Evolutionary conservation across 768 basidiomycete genomes (phyloP).

Genomic region (Phylloporus sp.): DNA sequence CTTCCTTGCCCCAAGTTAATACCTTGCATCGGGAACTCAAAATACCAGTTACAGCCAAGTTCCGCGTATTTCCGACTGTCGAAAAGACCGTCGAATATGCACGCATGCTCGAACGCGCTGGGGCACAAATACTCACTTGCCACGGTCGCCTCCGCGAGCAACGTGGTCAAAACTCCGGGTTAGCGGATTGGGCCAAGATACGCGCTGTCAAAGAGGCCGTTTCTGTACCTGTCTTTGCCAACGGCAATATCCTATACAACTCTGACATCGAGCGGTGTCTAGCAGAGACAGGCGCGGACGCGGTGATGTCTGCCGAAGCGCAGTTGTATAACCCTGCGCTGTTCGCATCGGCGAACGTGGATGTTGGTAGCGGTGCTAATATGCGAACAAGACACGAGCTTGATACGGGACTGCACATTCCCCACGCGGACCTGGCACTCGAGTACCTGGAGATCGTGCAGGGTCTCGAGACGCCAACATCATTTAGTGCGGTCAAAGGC

Average conservation of each 20-base stretch:
- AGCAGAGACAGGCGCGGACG: conserved; percentile 82
- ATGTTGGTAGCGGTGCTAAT: conserved; percentile 5
- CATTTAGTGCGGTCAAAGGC: conserved; percentile 76
- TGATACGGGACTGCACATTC: conserved; percentile 48
- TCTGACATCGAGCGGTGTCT: conserved; percentile 81
- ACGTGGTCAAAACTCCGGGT: conserved; percentile 79
- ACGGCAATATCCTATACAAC: conserved; percentile 90
- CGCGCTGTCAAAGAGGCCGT: conserved; percentile 87
- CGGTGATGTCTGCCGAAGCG: conserved; percentile 93
- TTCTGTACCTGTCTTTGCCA: conserved; percentile 91
- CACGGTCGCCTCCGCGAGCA: conserved; percentile 92
- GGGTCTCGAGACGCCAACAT: conserved; percentile 57
- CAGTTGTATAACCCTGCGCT: conserved; percentile 90
- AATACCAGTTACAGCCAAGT: conserved; percentile 96
- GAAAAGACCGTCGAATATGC: conserved; percentile 93
- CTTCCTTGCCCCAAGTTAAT: conserved; percentile 55
- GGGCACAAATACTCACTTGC: conserved; percentile 91
- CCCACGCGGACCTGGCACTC: conserved; percentile 64
- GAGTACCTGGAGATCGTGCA: conserved; percentile 85
- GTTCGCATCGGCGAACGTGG: conserved; percentile 43
- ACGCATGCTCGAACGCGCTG: conserved; percentile 91
- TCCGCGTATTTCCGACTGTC: conserved; percentile 81
- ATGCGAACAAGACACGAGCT: conserved; percentile 18
- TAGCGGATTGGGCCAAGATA: conserved; percentile 90
- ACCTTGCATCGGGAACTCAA: conserved; percentile 78